Percentiles rank a stretch among this genome's conserved stretches.
Conservation (phyloP, 1,139 yeast species). For the Citeromyces hawaiiensis region DNA sequence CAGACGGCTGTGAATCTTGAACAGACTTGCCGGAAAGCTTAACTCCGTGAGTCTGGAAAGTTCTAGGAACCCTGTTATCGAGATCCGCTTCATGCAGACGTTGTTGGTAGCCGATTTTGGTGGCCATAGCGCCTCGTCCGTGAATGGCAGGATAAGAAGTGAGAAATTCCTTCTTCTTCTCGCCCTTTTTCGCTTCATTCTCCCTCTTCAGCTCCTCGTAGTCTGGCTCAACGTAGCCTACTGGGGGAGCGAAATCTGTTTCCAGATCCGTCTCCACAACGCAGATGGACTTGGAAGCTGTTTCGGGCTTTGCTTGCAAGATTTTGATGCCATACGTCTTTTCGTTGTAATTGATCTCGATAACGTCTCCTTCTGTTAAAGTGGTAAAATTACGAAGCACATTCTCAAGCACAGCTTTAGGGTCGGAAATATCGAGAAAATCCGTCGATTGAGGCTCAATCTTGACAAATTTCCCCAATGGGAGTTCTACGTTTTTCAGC, state of each 20-base stretch:
- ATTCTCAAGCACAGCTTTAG: conserved; percentile 91
- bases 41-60: conserved; percentile 55
- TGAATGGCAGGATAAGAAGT: conserved; percentile 16
- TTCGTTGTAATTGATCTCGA: conserved; percentile 78
- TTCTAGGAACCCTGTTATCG: conserved; percentile 9
- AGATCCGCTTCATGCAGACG: conserved; percentile 29
- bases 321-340: conserved; percentile 71
- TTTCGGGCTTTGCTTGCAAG: conserved; percentile 77
- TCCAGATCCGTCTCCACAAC: conserved; percentile 95
- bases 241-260: conserved; percentile 98
- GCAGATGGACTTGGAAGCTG: conserved; percentile 49
- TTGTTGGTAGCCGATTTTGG: conserved; percentile 54
- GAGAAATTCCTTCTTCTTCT: conserved; percentile 6
- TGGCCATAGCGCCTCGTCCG: conserved; percentile 63
- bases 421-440: conserved; percentile 87
- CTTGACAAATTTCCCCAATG: conserved; percentile 79
- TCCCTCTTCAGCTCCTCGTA: conserved; percentile 14
- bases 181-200: conserved; percentile 4
- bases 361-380: conserved; percentile 70
- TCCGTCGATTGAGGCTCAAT: conserved; percentile 93
- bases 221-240: conserved; percentile 76
- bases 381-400: conserved; percentile 85
- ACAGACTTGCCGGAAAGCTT: conserved; percentile 55
- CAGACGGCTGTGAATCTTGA: conserved; percentile 3
- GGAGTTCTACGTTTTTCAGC: conserved; percentile 66